These are phyloP conservation scores for Coprinopsis strossmayeri DNA, from an alignment of 768 basidiomycete genomes.

Conservation along the genomic window DNA sequence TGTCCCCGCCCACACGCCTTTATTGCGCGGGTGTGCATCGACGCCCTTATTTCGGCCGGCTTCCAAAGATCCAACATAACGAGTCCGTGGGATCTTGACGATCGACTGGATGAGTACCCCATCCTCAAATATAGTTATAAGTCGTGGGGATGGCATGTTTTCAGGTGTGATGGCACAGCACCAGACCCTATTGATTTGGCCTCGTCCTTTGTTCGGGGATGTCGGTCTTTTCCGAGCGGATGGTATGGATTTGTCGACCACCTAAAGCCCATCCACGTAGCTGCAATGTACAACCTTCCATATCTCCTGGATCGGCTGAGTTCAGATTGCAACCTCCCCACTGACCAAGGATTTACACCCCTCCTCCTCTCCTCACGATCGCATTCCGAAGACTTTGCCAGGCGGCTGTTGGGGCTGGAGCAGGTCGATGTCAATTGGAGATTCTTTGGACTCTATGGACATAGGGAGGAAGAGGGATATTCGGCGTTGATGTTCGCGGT, in stretches of 20 bases:
- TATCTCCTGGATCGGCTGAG: background rate
- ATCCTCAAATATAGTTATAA: background rate
- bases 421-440: background rate
- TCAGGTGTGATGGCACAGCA: too few relatives aligned
- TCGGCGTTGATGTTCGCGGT: background rate
- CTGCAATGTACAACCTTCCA: background rate
- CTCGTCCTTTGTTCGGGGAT: background rate
- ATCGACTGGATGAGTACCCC: background rate
- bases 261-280: background rate
- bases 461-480: background rate
- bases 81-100: background rate
- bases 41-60: background rate
- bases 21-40: background rate
- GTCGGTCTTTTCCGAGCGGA: background rate
- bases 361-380: too few relatives aligned
- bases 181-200: too few relatives aligned
- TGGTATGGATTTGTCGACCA: background rate
- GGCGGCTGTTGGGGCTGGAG: background rate
- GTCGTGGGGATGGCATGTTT: background rate
- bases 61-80: background rate
- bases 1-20: background rate
- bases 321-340: too few relatives aligned
- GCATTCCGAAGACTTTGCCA: background rate
- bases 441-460: too few relatives aligned
- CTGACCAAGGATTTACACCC: too few relatives aligned